These are phyloP conservation scores for Fraxinus excelsior DNA, from an alignment of 257 asterid species.

Conservation along the genomic window DNA sequence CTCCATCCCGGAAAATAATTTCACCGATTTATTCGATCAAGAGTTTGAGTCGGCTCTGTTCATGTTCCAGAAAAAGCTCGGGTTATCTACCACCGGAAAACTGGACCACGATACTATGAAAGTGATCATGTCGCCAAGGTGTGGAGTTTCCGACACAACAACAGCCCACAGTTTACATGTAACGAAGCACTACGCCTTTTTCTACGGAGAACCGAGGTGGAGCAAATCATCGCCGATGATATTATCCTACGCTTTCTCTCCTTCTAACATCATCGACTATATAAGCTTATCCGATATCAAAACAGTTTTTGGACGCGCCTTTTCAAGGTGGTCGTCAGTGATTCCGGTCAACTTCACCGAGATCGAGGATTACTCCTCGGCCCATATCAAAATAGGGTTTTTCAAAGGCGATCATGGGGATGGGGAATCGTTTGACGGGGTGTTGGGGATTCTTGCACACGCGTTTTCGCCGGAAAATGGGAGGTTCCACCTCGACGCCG, in stretches of 20 bases:
- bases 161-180: slow-evolving; percentile 20
- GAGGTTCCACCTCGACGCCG: slow-evolving; percentile 74
- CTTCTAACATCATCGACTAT: slow-evolving; percentile 47
- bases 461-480: slow-evolving; percentile 96
- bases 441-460: slow-evolving; percentile 76
- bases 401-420: slow-evolving; percentile 90
- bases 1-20: slow-evolving; percentile 21
- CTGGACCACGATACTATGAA: slow-evolving; percentile 59
- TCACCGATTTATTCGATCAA: slow-evolving; percentile 62
- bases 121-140: slow-evolving; percentile 61
- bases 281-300: slow-evolving; percentile 36
- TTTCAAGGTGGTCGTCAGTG: slow-evolving; percentile 78
- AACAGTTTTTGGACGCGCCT: slow-evolving; percentile 49
- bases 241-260: slow-evolving; percentile 71
- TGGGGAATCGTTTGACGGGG: slow-evolving; percentile 83
- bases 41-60: slow-evolving; percentile 57
- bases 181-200: slow-evolving; percentile 53
- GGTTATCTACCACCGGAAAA: slow-evolving; percentile 51
- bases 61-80: slow-evolving; percentile 57
- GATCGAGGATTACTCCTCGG: slow-evolving; percentile 37
- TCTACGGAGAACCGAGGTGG: slow-evolving; percentile 78
- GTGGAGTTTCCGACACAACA: slow-evolving; percentile 59
- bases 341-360: slow-evolving; percentile 86
- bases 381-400: slow-evolving; percentile 79
- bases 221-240: slow-evolving; percentile 39